These are phyloP conservation scores for Punica granatum DNA, from an alignment of 345 rosid species.

Conservation along the genomic window DNA sequence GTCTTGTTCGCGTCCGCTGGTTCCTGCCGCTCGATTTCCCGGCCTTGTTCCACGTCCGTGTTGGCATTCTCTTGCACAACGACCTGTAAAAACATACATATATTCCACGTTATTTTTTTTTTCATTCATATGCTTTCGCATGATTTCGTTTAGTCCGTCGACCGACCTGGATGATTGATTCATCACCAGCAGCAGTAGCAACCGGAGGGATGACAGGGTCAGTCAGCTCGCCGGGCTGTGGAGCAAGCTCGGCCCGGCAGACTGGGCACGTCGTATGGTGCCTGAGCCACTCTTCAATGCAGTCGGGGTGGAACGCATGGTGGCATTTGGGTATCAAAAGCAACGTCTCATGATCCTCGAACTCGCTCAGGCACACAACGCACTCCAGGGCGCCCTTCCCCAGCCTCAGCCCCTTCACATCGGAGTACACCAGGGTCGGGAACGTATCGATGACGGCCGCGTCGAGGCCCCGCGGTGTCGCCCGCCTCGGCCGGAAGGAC, in stretches of 20 bases:
- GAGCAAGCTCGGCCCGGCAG: constrained; percentile 70
- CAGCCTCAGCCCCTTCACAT: constrained; percentile 59
- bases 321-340: constrained; percentile 86
- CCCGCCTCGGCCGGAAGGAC: background rate
- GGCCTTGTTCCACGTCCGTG: background rate
- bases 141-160: background rate
- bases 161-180: constrained; percentile 23
- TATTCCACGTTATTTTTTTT: too few relatives aligned
- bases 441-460: constrained; percentile 42
- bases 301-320: constrained; percentile 88
- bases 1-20: background rate
- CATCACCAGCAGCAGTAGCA: constrained; percentile 12
- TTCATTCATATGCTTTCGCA: too few relatives aligned
- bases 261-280: constrained; percentile 93
- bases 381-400: constrained; percentile 78
- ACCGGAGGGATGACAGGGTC: background rate
- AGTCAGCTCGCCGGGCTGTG: constrained; percentile 21
- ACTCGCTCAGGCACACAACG: constrained; percentile 75
- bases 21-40: constrained; percentile 19
- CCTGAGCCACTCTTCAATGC: constrained; percentile 74
- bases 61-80: background rate
- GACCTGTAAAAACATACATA: background rate
- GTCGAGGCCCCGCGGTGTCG: constrained; percentile 7
- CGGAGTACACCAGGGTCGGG: constrained; percentile 70
- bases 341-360: constrained; percentile 79